Evolutionary conservation across 345 rosid genomes (phyloP).

Genomic region (Eucalyptus urophylla): DNA sequence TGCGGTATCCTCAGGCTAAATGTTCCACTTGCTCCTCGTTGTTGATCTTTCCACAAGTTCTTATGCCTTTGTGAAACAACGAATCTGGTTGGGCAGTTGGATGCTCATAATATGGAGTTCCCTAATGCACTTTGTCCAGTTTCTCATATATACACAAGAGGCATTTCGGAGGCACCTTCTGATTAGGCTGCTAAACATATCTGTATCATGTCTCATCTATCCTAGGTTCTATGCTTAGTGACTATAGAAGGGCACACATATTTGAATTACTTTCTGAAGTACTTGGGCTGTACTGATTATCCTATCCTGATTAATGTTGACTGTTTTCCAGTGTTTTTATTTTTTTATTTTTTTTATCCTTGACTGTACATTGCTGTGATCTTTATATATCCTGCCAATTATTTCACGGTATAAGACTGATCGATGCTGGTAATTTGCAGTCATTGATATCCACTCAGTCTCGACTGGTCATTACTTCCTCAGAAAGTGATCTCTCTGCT

Average conservation of each 20-base stretch:
- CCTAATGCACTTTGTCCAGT: not conserved
- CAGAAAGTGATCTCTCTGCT: conserved; percentile 36
- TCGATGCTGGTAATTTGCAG: conserved; percentile 30
- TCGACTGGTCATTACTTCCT: conserved; percentile 74
- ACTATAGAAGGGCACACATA: not conserved
- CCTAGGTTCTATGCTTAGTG: not conserved
- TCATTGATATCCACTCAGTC: conserved; percentile 82
- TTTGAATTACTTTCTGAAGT: not conserved
- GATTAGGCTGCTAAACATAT: not conserved
- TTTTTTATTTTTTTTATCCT: not conserved
- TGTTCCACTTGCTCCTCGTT: not conserved
- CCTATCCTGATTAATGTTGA: not conserved
- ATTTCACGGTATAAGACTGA: not conserved
- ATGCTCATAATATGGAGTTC: not conserved
- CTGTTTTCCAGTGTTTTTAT: not conserved
- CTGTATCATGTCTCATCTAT: not conserved
- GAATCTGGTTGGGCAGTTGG: not conserved
- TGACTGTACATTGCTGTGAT: not conserved
- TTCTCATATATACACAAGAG: not conserved
- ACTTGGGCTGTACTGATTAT: not conserved
- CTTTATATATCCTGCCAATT: not conserved
- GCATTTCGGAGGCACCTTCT: not conserved
- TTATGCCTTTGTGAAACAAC: not conserved
- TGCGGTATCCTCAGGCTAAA: not conserved
- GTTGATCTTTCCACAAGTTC: not conserved